phyloP scores from a whole-genome alignment of 768 basidiomycete species.

The Stropharia rugosoannulata region DNA sequence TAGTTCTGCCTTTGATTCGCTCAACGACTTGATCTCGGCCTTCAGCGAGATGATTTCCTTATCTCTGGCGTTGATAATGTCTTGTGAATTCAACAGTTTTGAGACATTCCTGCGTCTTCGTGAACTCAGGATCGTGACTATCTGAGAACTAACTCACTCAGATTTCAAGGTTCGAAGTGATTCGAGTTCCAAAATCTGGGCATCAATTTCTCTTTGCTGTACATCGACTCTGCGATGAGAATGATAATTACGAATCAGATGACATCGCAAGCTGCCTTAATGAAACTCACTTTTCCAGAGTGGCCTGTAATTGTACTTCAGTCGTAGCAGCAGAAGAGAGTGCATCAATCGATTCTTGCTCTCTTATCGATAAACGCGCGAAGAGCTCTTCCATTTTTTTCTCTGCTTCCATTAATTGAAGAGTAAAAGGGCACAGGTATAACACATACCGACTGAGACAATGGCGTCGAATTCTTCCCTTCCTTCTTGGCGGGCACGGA shows the following conservation, averaged over 20 bases:
- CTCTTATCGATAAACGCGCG: conserved; percentile 23
- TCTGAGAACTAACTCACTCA: conserved; percentile 13
- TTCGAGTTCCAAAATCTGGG: conserved; percentile 12
- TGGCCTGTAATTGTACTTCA: conserved; percentile 20
- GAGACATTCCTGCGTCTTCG: conserved; percentile 15
- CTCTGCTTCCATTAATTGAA: conserved; percentile 14
- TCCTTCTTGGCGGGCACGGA: conserved; percentile 15
- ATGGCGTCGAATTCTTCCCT: conserved; percentile 11
- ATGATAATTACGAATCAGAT: not conserved
- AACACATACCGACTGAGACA: conserved; percentile 12
- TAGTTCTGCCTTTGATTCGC: conserved; percentile 27
- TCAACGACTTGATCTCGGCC: conserved; percentile 17
- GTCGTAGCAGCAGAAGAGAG: conserved; percentile 20
- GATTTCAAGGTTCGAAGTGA: conserved; percentile 17
- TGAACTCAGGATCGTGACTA: not conserved
- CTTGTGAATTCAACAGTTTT: conserved; percentile 21
- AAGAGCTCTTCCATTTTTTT: conserved; percentile 21
- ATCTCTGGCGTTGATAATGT: conserved; percentile 22
- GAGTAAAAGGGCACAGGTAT: not conserved
- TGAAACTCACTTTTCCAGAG: conserved; percentile 16
- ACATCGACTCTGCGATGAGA: conserved; percentile 9
- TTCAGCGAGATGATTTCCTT: conserved; percentile 22
- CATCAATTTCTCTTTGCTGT: conserved; percentile 7
- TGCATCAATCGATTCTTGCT: conserved; percentile 26
- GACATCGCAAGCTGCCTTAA: not conserved